Percentiles rank a stretch among this genome's conserved stretches.
Conservation (phyloP, 805 yeast species). For the Candida krabiensis region DNA sequence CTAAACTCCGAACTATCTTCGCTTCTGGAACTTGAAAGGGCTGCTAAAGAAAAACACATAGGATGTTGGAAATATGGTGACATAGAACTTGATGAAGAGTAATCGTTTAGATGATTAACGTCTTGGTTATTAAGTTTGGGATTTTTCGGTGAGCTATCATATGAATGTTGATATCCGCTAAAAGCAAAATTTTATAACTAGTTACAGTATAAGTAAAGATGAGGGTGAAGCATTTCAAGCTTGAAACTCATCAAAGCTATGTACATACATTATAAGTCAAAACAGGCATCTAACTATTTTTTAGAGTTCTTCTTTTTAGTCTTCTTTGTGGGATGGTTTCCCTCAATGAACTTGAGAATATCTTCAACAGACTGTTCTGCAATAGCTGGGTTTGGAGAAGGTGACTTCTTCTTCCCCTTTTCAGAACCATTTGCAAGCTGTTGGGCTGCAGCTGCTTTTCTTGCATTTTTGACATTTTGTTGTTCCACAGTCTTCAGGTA, state of each 20-base stretch:
- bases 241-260: slow-evolving; percentile 2
- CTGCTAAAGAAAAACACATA: slow-evolving; percentile 48
- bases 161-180: no score
- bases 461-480: slow-evolving; percentile 24
- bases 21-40: slow-evolving; percentile 42
- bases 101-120: no score
- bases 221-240: no score
- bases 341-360: slow-evolving; percentile 69
- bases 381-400: slow-evolving; percentile 49
- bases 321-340: slow-evolving; percentile 37
- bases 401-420: slow-evolving; percentile 33
- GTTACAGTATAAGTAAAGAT: slow-evolving; percentile 3
- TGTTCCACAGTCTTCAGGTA: slow-evolving; percentile 27
- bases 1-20: slow-evolving; percentile 38
- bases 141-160: no score
- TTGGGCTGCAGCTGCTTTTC: slow-evolving; percentile 17
- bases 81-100: slow-evolving; percentile 54
- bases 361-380: slow-evolving; percentile 71
- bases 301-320: slow-evolving; percentile 28
- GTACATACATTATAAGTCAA: not conserved
- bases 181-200: not conserved
- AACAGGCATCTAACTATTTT: slow-evolving; percentile 8
- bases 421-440: slow-evolving; percentile 22
- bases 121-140: no score
- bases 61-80: slow-evolving; percentile 83